Evolutionary conservation across 192 early-diverging fungal species (phyloP), one percentile per base, ranked within the genome.

Genomic region (Backusella mclennaniae): DNA sequence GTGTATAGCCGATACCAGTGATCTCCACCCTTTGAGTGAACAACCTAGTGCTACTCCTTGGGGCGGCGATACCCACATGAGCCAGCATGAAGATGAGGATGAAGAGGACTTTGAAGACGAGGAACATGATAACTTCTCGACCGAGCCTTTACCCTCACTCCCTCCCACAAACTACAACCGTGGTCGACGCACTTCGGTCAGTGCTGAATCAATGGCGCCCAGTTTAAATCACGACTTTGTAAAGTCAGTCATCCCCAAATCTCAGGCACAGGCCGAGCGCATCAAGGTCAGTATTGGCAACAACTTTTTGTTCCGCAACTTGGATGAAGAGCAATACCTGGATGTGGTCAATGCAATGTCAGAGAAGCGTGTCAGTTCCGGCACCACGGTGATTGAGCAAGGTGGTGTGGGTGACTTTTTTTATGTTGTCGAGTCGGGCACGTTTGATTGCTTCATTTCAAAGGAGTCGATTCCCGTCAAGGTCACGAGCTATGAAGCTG

Each of bases 321-420:
- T 98, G 76, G 97, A 98, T 84, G 98, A 99, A 80, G 96, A 98
- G 73, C 96, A 97, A 78, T 93, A 95, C 81, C 83, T 87, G 77
- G 97, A 98, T 81, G 96, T 99, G 3, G 91, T 99, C 6, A 92
- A 98, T 79, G 97, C 98, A 3, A 98, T 99, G 97, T 89, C 91
- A 36, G 98, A 99, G 85, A 98, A 97, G 85, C 87, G 85, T 12
- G 93, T 97, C 36, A 44, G 69, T 38, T n/a, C 81, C 35, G 89
- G 87, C 38, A 92, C 94, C 78, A 91, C 82, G 56, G 89, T 99
- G 49, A 98, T 99, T 78, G 90, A 89, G 68, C 98, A 99, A 82
- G 98, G 98, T 67, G 96, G 90, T 44, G 94, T 97, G 21, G 98
- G 96, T 71, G 98, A 99, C 85, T 99, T 88, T 86, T 99, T 98